phyloP scores from a whole-genome alignment of 176 grass and related monocot species.

The Metroxylon sagu region DNA sequence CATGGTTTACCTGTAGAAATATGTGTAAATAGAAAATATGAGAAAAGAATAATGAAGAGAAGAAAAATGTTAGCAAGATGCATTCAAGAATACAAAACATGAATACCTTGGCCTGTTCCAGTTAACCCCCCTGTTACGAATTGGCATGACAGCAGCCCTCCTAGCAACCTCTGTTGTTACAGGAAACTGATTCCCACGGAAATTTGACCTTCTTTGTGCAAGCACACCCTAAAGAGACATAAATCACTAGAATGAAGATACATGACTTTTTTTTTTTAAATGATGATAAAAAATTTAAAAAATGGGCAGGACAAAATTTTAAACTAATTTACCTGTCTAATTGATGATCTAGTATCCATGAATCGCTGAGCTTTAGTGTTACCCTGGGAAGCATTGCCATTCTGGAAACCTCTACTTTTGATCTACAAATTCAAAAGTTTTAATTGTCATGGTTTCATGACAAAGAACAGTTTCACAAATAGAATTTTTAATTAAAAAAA shows the following conservation, averaged over 20 bases:
- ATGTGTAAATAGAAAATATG: slow-evolving; percentile 15
- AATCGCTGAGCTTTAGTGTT: slow-evolving; percentile 50
- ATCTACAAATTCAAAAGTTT: slow-evolving; percentile 34
- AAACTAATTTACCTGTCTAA: slow-evolving; percentile 51
- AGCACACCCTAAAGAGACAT: slow-evolving; percentile 53
- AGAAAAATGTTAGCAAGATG: neutral
- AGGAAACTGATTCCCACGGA: slow-evolving; percentile 63
- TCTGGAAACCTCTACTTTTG: slow-evolving; percentile 57
- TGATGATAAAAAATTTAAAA: slow-evolving; percentile 1
- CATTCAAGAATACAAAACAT: neutral
- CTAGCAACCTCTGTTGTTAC: slow-evolving; percentile 64
- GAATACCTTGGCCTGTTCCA: slow-evolving; percentile 77
- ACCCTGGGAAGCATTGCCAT: slow-evolving; percentile 37
- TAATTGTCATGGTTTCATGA: neutral
- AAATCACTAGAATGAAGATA: neutral
- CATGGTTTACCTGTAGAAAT: slow-evolving; percentile 59
- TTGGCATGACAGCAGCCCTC: slow-evolving; percentile 52
- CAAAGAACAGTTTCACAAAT: neutral
- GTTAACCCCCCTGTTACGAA: slow-evolving; percentile 36
- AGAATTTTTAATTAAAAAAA: too few relatives aligned
- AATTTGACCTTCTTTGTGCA: slow-evolving; percentile 79
- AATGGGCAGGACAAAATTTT: neutral
- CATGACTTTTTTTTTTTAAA: neutral
- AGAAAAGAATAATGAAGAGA: slow-evolving; percentile 6
- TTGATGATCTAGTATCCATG: slow-evolving; percentile 67